Conservation (phyloP, 441 rosid genomes). For the Viola pubescens region DNA sequence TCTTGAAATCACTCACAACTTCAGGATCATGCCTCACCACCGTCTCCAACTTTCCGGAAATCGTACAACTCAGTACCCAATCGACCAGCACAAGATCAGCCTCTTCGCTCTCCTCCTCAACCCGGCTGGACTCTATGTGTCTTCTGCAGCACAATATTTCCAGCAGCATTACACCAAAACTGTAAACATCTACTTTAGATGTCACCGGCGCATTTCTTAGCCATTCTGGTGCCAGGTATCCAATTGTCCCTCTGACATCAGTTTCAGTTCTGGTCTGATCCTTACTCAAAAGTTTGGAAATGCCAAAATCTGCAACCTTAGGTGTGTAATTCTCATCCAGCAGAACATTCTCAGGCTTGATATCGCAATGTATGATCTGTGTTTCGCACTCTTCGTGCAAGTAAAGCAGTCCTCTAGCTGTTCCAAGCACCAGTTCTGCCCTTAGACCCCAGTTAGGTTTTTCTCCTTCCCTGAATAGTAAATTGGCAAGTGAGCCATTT, state of each 20-base stretch:
- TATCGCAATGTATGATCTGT: slow-evolving; percentile 27
- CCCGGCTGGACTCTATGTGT: slow-evolving; percentile 22
- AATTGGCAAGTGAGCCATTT: slow-evolving; percentile 16
- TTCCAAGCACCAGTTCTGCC: slow-evolving; percentile 17
- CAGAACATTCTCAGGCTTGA: slow-evolving; percentile 28
- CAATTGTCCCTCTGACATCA: slow-evolving; percentile 19
- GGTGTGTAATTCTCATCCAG: slow-evolving; percentile 16
- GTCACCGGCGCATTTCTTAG: slow-evolving; percentile 21
- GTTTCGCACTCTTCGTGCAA: slow-evolving; percentile 28
- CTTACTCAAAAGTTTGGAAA: slow-evolving; percentile 23
- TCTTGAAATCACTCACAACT: slow-evolving; percentile 25
- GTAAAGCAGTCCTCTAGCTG: slow-evolving; percentile 26
- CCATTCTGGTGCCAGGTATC: slow-evolving; percentile 34
- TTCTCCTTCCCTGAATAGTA: slow-evolving; percentile 19
- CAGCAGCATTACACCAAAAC: slow-evolving; percentile 24
- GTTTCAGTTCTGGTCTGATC: slow-evolving; percentile 27
- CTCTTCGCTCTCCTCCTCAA: slow-evolving; percentile 26
- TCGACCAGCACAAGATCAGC: slow-evolving; percentile 24
- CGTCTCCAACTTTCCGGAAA: slow-evolving; percentile 18
- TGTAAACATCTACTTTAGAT: slow-evolving; percentile 26
- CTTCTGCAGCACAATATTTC: slow-evolving; percentile 32
- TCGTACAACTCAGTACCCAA: slow-evolving; percentile 23
- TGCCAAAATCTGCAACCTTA: slow-evolving; percentile 26
- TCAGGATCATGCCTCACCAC: slow-evolving; percentile 23
- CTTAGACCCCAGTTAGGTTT: slow-evolving; percentile 20